Percentiles rank a stretch among this genome's conserved stretches.
These are phyloP conservation scores for Plectosphaerella sp. DNA, from an alignment of 2,329 filamentous ascomycete genomes.

Conservation along the genomic window DNA sequence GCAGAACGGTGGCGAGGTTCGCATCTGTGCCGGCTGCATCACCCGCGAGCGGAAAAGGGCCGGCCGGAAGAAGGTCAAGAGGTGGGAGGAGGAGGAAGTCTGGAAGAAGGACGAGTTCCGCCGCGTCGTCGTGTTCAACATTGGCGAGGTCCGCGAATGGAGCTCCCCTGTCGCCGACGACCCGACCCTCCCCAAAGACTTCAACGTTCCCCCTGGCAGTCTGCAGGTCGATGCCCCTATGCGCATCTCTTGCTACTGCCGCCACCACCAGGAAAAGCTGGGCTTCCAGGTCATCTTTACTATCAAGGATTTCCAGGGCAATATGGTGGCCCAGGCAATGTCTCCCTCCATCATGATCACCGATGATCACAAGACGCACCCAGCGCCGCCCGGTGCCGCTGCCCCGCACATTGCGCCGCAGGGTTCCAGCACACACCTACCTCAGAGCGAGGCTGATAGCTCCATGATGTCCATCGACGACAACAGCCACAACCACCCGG, in stretches of 20 bases:
- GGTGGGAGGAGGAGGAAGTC: conserved; percentile 84
- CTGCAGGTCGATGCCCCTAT: conserved; percentile 83
- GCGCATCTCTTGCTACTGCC: conserved; percentile 96
- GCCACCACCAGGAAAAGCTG: conserved; percentile 89
- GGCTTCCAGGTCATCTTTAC: conserved; percentile 95
- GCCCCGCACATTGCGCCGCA: conserved; percentile 12
- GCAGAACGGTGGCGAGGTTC: conserved; percentile 86
- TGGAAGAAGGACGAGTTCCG: conserved; percentile 79
- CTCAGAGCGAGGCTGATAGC: neutral
- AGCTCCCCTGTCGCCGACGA: conserved; percentile 29
- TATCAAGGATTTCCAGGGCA: conserved; percentile 74
- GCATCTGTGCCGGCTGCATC: conserved; percentile 89
- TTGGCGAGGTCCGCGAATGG: conserved; percentile 82
- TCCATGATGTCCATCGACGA: conserved; percentile 17
- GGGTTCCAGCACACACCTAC: conserved; percentile 8
- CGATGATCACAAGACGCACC: conserved; percentile 91
- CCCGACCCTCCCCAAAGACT: conserved; percentile 27
- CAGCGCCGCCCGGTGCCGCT: conserved; percentile 25
- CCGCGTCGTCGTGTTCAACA: conserved; percentile 88
- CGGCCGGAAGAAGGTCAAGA: conserved; percentile 87
- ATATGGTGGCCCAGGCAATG: conserved; percentile 77
- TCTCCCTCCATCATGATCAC: conserved; percentile 93
- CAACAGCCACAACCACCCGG: conserved; percentile 21
- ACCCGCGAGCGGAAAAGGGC: conserved; percentile 86
- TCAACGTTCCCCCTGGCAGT: conserved; percentile 50